Base-by-base conservation (phyloP, 2,329 filamentous ascomycete species). In the Colletotrichum sublineola region DNA sequence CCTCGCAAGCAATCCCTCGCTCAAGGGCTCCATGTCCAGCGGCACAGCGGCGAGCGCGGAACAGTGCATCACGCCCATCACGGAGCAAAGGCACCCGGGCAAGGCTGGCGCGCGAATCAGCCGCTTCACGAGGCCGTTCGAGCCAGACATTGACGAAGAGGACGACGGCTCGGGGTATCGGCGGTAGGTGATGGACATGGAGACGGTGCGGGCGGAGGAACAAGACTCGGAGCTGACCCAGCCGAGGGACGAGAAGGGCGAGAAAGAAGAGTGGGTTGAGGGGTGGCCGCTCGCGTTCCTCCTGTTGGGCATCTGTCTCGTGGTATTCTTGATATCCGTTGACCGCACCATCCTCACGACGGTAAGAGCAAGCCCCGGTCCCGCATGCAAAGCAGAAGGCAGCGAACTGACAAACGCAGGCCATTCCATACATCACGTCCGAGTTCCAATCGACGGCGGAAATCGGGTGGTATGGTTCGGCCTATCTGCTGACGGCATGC, bases 381-480 rank as follows among this genome's bases (percentile, higher is more conserved):
- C 14, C 2, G 31, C 55, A 15, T 12, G 20, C 14, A 4, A 29
- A 24, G 15, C 24, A 24, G 6, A 24, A 6, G 9, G 20, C 6
- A 6, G 15, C 8, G 12, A 36, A 24, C 67, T 73, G 11, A 73
- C 56, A 8, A 15, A 1, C 4, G 8, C 6, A 73, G 81, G 83
- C 83, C 8, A 83, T 85, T 40, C 83, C 83, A 0, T 80, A 81
- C 55, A 84, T 85, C 67, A 84, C 83, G 0, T 80, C 77, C 67
- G 80, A 80, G 20, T 81, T 82, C 74, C 77, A 82, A 9, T 77
- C 79, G 24, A 78, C 84, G 1, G 75, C 79, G 14, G 82, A 86
- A 63, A 81, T 86, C 4, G 83, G 82, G 20, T 88, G 86, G 86
- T 87, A 87, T 73, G 84, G 83, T 1, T 81, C 82, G n/a, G 83